phyloP scores from a whole-genome alignment of 768 basidiomycete species.

The Pleurotus cornucopiae region DNA sequence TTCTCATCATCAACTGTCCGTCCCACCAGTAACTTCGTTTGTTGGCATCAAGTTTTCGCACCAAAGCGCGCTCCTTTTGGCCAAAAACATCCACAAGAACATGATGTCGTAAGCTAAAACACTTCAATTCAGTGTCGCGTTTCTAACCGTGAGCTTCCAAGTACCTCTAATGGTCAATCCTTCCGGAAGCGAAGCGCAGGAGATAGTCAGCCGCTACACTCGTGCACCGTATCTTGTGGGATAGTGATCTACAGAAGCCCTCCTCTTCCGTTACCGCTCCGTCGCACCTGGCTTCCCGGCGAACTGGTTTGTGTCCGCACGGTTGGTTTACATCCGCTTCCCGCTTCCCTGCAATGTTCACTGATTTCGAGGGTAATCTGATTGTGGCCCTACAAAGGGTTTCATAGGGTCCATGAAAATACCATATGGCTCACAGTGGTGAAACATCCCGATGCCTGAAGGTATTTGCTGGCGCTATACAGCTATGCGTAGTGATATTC shows the following conservation, averaged over 20 bases:
- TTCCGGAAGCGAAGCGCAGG: not conserved
- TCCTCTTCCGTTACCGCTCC: not conserved
- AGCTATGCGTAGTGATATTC: not conserved
- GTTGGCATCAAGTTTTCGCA: too few relatives aligned
- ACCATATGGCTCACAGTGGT: not conserved
- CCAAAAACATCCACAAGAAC: not conserved
- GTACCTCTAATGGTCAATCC: not conserved
- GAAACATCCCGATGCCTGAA: not conserved
- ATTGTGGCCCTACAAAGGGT: constrained; percentile 4
- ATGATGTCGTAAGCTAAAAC: not conserved
- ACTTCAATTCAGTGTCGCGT: not conserved
- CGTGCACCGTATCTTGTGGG: not conserved
- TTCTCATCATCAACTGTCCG: not conserved
- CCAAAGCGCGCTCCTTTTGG: not conserved
- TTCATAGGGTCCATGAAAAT: constrained; percentile 4
- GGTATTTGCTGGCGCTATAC: not conserved
- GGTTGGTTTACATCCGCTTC: not conserved
- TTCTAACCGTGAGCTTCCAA: not conserved
- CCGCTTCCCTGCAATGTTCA: not conserved
- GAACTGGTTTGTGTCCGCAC: not conserved
- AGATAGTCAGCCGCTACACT: not conserved
- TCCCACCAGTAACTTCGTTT: not conserved
- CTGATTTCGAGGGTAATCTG: constrained; percentile 5
- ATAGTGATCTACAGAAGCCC: constrained; percentile 1
- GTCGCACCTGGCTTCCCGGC: not conserved